These are phyloP conservation scores for Plasmodium malariae DNA, from an alignment of 169 alveolate species.

Conservation along the genomic window DNA sequence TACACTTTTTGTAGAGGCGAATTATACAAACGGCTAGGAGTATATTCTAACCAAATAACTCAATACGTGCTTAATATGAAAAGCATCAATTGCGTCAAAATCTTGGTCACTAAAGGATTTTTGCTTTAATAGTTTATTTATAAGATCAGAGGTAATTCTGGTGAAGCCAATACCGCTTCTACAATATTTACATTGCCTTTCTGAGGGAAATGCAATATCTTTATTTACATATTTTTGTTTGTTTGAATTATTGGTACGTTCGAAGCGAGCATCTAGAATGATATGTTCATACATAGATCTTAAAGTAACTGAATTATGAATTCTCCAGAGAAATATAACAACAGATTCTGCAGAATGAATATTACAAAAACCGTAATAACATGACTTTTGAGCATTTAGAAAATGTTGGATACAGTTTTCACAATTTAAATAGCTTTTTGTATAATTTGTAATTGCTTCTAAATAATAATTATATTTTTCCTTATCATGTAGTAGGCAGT, in stretches of 20 bases:
- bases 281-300: constrained; percentile 46
- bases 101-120: background rate
- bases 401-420: constrained; percentile 45
- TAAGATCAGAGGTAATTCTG: constrained; percentile 15
- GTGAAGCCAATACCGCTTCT: constrained; percentile 59
- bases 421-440: constrained; percentile 45
- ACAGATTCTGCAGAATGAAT: constrained; percentile 66
- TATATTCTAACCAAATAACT: constrained; percentile 15
- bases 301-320: constrained; percentile 59
- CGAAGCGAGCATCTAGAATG: background rate
- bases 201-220: constrained; percentile 62
- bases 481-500: constrained; percentile 36
- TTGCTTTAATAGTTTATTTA: constrained; percentile 9
- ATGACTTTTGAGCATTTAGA: constrained; percentile 48
- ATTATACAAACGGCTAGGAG: too few species aligned
- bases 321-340: constrained; percentile 62
- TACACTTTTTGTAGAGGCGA: too few species aligned
- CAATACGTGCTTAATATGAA: constrained; percentile 16
- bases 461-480: constrained; percentile 28
- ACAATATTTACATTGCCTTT: constrained; percentile 29
- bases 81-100: constrained; percentile 59
- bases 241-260: background rate
- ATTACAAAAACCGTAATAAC: constrained; percentile 58
- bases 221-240: constrained; percentile 4
- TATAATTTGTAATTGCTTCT: constrained; percentile 26